Evolutionary conservation across 306 rosid genomes (phyloP).

Genomic region (Fagus sylvatica): DNA sequence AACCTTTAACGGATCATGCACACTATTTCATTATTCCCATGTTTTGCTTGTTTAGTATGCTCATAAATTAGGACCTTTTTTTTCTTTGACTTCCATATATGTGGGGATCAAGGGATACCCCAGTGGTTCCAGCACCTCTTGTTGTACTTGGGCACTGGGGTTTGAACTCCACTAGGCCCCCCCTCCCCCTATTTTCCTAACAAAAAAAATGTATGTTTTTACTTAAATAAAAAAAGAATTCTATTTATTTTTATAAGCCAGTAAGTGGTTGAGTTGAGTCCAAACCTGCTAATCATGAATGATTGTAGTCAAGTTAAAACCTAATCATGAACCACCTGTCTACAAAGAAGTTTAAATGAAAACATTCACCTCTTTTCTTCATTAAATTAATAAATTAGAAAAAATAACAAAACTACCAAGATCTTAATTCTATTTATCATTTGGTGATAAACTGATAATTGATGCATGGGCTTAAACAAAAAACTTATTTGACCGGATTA

Average conservation of each 20-base stretch:
- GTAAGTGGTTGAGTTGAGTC: neutral
- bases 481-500: neutral
- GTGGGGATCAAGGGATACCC: no score
- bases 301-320: neutral
- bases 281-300: neutral
- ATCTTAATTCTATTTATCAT: neutral
- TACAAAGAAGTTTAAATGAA: neutral
- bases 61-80: neutral
- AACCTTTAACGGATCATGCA: conserved; percentile 7
- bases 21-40: conserved; percentile 10
- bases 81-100: neutral
- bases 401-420: neutral
- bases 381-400: neutral
- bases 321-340: neutral
- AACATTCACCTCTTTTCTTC: neutral
- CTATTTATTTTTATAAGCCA: neutral
- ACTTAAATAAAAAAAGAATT: neutral
- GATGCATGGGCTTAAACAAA: neutral
- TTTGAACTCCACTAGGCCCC: no score
- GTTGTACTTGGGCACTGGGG: no score
- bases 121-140: no score
- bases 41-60: neutral
- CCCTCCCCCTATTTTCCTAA: no score
- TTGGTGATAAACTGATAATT: neutral
- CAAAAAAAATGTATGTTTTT: no score